Conservation (phyloP, 805 yeast genomes). For the Teunomyces stri region DNA sequence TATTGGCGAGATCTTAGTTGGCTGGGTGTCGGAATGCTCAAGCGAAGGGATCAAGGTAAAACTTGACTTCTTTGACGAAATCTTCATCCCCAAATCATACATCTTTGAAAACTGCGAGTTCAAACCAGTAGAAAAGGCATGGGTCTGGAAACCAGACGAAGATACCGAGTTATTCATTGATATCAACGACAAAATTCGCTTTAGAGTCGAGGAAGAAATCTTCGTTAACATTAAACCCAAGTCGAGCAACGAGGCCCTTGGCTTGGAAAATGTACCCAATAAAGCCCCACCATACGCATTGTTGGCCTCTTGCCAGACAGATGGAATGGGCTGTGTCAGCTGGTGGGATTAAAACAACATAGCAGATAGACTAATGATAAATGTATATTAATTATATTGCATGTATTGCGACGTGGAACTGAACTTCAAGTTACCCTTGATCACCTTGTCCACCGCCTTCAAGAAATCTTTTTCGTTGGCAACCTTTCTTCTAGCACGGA, state of each 20-base stretch:
- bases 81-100: conserved; percentile 80
- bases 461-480: conserved; percentile 97
- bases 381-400: conserved; percentile 69
- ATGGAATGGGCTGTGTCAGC: conserved; percentile 93
- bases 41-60: conserved; percentile 83
- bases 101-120: conserved; percentile 76
- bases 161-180: conserved; percentile 80
- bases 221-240: conserved; percentile 82
- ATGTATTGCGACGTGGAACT: conserved; percentile 95
- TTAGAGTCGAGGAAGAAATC: conserved; percentile 85
- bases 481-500: conserved; percentile 95
- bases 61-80: conserved; percentile 88
- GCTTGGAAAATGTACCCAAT: conserved; percentile 33
- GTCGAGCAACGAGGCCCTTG: conserved; percentile 54
- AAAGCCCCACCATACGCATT: conserved; percentile 79
- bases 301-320: conserved; percentile 87
- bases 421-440: conserved; percentile 97
- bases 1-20: conserved; percentile 87
- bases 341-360: conserved; percentile 74
- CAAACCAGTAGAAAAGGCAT: conserved; percentile 77
- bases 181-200: conserved; percentile 85
- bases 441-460: conserved; percentile 97
- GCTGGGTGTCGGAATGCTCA: conserved; percentile 89
- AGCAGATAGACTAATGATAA: neutral
- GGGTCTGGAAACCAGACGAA: conserved; percentile 88